Percentiles rank a stretch among this genome's conserved stretches.
phyloP scores from a whole-genome alignment of 306 rosid genomes.

The Begonia loranthoides region DNA sequence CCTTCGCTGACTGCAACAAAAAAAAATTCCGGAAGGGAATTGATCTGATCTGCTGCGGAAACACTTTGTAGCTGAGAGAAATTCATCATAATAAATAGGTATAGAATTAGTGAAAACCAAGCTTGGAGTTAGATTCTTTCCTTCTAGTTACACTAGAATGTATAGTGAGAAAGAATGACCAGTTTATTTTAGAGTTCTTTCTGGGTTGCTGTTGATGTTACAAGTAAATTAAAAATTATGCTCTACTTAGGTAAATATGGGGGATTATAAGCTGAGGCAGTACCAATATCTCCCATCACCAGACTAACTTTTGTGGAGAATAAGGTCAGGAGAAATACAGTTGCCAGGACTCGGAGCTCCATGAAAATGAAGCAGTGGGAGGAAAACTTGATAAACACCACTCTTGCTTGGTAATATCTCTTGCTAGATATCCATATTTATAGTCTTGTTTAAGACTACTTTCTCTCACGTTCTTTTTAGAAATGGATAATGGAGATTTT shows the following conservation, averaged over 20 bases:
- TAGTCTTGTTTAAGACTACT: too few relatives aligned
- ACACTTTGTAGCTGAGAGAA: conserved; percentile 20
- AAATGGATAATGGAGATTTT: too few relatives aligned
- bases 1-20: conserved; percentile 56
- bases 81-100: not conserved
- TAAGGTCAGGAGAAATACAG: not conserved
- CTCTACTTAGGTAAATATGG: conserved; percentile 43
- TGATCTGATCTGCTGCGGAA: conserved; percentile 22
- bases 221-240: too few relatives aligned
- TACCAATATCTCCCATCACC: conserved; percentile 5
- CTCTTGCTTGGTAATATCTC: not conserved
- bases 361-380: not conserved
- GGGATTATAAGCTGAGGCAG: conserved; percentile 21
- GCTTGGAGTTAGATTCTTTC: not conserved
- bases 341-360: not conserved
- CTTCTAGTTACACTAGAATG: not conserved
- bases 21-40: conserved; percentile 31
- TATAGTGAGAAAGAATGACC: not conserved
- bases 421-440: too few relatives aligned
- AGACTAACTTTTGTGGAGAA: not conserved
- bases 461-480: too few relatives aligned
- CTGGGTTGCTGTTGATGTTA: too few relatives aligned
- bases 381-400: not conserved
- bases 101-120: not conserved
- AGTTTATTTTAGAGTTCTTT: too few relatives aligned